Evolutionary conservation across 306 rosid species (phyloP).

Genomic region (Cicer judaicum): DNA sequence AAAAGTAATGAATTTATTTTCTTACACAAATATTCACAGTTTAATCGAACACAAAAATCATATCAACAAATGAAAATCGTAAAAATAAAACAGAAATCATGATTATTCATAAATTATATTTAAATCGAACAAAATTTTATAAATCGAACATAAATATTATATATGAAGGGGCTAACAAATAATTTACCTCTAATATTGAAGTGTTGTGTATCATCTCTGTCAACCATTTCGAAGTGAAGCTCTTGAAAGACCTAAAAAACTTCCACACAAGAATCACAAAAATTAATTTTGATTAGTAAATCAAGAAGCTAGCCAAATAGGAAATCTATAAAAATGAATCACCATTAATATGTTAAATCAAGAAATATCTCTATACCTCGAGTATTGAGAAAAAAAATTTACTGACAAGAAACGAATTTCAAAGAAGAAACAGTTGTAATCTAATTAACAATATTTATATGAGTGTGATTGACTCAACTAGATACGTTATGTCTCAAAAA

Average conservation of each 20-base stretch:
- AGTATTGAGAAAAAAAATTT: not conserved
- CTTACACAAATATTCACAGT: not conserved
- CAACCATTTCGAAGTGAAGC: not conserved
- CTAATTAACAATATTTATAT: not conserved
- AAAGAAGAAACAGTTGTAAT: not conserved
- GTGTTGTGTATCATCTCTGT: not conserved
- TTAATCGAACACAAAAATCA: not conserved
- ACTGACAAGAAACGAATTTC: not conserved
- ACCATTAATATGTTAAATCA: not conserved
- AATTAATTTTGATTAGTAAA: not conserved
- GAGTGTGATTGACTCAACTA: not conserved
- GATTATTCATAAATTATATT: not conserved
- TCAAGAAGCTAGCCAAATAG: not conserved
- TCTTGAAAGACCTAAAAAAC: not conserved
- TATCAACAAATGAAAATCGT: not conserved
- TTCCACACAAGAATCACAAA: not conserved
- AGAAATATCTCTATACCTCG: not conserved
- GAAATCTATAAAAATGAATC: not conserved
- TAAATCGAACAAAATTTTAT: not conserved
- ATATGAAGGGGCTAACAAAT: not conserved
- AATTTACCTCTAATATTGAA: not conserved
- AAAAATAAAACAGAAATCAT: not conserved
- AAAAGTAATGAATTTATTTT: not conserved
- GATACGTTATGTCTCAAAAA: not conserved
- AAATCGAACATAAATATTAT: not conserved